Evolutionary conservation across 2,329 filamentous ascomycete species (phyloP), one percentile per base, ranked within the genome.

Genomic region (Epichloe coenophiala): DNA sequence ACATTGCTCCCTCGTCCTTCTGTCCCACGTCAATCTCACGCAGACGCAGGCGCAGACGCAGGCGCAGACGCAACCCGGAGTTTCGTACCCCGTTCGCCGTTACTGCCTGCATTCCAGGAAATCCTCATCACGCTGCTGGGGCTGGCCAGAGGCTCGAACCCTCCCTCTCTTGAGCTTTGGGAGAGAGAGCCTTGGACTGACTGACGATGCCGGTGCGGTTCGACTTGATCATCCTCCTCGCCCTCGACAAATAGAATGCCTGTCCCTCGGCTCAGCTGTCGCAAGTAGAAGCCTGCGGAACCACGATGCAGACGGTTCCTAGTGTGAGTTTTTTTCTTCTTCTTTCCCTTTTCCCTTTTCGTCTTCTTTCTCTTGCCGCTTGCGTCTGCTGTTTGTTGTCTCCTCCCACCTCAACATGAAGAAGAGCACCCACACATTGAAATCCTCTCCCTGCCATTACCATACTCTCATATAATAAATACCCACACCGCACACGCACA

Each of bases 291-390:
- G 60, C 62, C 62, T 62, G 61, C 64, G 61, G 66, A 65, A 65
- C 40, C 39, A 73, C 63, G 61, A 76, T 76, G 74, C 74, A 76
- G 71, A 69, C 73, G 58, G 70, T 76, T 67, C 73, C 74, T 60
- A 72, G 67, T 64, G 70, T 72, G 66, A 68, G 70, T 71, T 63
- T 36, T 43, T 5, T 36, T 13, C 35, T 8, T 41, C 44, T 48
- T 8, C 15, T 33, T n/a, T 17, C 5, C 21, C 9, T 13, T 21
- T 23, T 40, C 3, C 21, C n/a, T 27, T 42, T 12, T 36, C 21
- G 7, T 43, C 21, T 38, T 38, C 6, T 23, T 8, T 43, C 23
- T 9, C 35, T 33, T 33, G 36, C 5, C 12, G 13, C 1, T 13
- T 13, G 13, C 15, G 36, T 13, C 15, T 38, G 12, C 36, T 38